Evolutionary conservation across 495 filamentous ascomycete species (phyloP).

Genomic region (Aspergillus sclerotiicarbonarius): DNA sequence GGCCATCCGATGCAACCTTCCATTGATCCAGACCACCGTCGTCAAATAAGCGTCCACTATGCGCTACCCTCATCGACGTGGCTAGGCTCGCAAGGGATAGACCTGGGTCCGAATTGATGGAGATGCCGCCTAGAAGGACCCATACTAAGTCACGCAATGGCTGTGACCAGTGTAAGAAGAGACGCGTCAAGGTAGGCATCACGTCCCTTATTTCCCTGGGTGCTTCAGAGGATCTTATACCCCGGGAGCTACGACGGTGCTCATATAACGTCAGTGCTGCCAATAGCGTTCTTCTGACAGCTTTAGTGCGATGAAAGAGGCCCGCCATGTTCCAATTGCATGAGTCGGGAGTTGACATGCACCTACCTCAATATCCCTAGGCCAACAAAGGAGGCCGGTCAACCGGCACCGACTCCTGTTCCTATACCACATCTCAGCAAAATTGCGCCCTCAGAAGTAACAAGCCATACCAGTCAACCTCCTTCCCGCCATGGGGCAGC

Average conservation of each 20-base stretch:
- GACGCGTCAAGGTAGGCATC: constrained; percentile 51
- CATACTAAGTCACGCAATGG: constrained; percentile 59
- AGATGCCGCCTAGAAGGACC: constrained; percentile 39
- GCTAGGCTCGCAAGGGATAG: too few species aligned
- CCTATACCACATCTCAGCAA: neutral
- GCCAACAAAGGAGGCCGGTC: constrained; percentile 15
- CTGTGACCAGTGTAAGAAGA: constrained; percentile 57
- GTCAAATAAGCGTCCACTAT: too few species aligned
- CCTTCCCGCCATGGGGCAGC: neutral
- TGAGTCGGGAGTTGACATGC: constrained; percentile 38
- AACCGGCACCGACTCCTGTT: constrained; percentile 4
- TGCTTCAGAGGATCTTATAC: neutral
- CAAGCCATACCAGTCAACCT: neutral
- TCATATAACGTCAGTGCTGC: constrained; percentile 6
- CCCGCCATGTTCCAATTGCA: constrained; percentile 46
- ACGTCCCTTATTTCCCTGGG: neutral
- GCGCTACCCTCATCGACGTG: too few species aligned
- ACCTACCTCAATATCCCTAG: constrained; percentile 34
- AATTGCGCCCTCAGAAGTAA: neutral
- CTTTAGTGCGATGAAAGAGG: constrained; percentile 45
- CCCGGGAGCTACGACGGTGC: neutral
- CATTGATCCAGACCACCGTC: too few species aligned
- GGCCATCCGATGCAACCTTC: too few species aligned
- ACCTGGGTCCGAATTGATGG: neutral
- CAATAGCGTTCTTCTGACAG: constrained; percentile 1